Evolutionary conservation across 805 yeast species (phyloP).

Genomic region (Zygoascus flipseniorum): DNA sequence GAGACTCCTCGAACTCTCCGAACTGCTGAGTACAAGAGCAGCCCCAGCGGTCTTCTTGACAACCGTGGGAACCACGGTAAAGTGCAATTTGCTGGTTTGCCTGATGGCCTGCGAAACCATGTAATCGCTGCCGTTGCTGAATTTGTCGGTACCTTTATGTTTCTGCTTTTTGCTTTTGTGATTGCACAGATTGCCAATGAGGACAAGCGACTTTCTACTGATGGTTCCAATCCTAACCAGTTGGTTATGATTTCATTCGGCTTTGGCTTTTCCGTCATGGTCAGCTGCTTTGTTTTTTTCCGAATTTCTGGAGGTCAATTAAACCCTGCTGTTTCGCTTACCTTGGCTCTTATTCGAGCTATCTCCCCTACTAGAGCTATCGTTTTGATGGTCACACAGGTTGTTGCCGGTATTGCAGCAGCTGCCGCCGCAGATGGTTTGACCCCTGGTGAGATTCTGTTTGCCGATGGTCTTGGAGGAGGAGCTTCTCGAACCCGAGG

Average conservation of each 20-base stretch:
- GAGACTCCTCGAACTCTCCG: slow-evolving; percentile 3
- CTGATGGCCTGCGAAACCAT: slow-evolving; percentile 47
- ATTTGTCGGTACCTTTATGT: slow-evolving; percentile 78
- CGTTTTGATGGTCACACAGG: slow-evolving; percentile 57
- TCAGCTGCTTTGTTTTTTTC: slow-evolving; percentile 58
- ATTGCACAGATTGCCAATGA: slow-evolving; percentile 76
- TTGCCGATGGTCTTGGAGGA: slow-evolving; percentile 64
- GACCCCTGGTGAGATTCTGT: slow-evolving; percentile 72
- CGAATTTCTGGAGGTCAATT: slow-evolving; percentile 83
- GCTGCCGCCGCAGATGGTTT: slow-evolving; percentile 81
- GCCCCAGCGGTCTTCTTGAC: background rate
- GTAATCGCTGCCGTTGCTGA: slow-evolving; percentile 67
- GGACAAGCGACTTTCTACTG: slow-evolving; percentile 1
- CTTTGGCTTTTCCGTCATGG: slow-evolving; percentile 79
- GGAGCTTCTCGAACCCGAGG: slow-evolving; percentile 69
- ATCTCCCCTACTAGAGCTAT: slow-evolving; percentile 64
- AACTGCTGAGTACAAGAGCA: background rate
- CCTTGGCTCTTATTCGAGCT: slow-evolving; percentile 65
- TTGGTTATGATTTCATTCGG: slow-evolving; percentile 76
- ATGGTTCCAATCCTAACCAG: slow-evolving; percentile 54
- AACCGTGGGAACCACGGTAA: background rate
- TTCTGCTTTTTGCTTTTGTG: slow-evolving; percentile 71
- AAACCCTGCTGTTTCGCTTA: slow-evolving; percentile 79
- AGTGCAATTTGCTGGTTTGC: slow-evolving; percentile 26
- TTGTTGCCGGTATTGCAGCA: slow-evolving; percentile 85